phyloP scores from a whole-genome alignment of 2,329 filamentous ascomycete species.

The Xylaria sp. region DNA sequence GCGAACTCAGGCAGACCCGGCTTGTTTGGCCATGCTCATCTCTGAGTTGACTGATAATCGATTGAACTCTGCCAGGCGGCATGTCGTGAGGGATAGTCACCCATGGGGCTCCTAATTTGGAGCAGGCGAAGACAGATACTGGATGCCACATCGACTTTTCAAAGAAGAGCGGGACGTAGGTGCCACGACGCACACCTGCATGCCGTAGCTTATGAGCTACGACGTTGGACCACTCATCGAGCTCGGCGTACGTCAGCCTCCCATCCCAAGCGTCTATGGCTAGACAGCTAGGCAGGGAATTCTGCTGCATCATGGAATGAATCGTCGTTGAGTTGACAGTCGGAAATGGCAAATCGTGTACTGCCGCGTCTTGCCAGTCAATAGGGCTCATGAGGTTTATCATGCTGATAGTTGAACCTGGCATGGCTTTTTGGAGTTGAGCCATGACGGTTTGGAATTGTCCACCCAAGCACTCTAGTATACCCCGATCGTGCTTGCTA shows the following conservation, averaged over 20 bases:
- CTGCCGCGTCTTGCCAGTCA: background rate
- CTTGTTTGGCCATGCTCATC: background rate
- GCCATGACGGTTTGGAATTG: background rate
- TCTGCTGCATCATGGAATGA: background rate
- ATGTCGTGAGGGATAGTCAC: background rate
- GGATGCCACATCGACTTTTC: background rate
- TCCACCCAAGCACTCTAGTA: background rate
- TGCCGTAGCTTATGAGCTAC: background rate
- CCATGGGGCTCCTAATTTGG: background rate
- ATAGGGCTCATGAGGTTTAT: background rate
- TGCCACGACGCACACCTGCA: background rate
- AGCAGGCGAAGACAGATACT: background rate
- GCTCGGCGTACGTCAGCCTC: background rate
- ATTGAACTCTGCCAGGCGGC: background rate
- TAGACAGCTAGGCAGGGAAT: background rate
- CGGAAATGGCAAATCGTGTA: background rate
- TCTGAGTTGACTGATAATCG: background rate
- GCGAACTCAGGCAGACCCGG: background rate
- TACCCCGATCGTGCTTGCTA: background rate
- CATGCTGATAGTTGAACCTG: background rate
- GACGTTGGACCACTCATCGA: background rate
- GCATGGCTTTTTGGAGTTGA: background rate
- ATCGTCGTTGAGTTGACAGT: background rate
- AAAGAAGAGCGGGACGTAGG: background rate
- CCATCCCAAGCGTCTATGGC: constrained; percentile 4